Evolutionary conservation across 2,329 filamentous ascomycete genomes (phyloP).

Genomic region (Pezicula neosporulosa): DNA sequence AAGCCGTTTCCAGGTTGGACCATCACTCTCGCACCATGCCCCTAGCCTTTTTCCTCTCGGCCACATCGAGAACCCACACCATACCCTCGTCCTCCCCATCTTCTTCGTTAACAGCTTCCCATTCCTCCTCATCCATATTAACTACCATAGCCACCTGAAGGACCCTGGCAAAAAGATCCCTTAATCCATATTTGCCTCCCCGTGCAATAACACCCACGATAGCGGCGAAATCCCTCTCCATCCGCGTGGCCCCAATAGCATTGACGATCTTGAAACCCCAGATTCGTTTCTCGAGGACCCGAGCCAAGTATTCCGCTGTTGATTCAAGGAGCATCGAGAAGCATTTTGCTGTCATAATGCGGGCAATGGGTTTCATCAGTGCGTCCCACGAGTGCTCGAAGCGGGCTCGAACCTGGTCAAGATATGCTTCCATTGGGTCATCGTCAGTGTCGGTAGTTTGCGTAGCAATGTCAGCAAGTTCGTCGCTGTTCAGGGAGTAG

Average conservation of each 20-base stretch:
- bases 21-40: conserved; percentile 51
- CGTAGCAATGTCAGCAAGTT: conserved; percentile 52
- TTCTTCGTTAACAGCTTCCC: conserved; percentile 67
- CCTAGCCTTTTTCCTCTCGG: conserved; percentile 72
- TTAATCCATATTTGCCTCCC: conserved; percentile 70
- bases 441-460: conserved; percentile 42
- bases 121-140: conserved; percentile 95
- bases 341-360: conserved; percentile 75
- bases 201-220: conserved; percentile 66
- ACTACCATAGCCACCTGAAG: conserved; percentile 81
- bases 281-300: conserved; percentile 82
- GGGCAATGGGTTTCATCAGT: conserved; percentile 78
- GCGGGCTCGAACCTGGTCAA: conserved; percentile 70
- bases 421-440: conserved; percentile 40
- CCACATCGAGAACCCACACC: conserved; percentile 66
- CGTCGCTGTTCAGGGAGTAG: conserved; percentile 68
- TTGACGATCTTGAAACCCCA: conserved; percentile 73
- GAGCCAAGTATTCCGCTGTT: conserved; percentile 71
- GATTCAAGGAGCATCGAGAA: conserved; percentile 73
- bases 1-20: too few relatives aligned
- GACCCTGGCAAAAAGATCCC: conserved; percentile 74
- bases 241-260: conserved; percentile 73
- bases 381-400: conserved; percentile 86
- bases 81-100: conserved; percentile 53
- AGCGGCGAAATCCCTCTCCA: conserved; percentile 80